phyloP scores from a whole-genome alignment of 208 protist species.

The Trypanosoma platydactyli region DNA sequence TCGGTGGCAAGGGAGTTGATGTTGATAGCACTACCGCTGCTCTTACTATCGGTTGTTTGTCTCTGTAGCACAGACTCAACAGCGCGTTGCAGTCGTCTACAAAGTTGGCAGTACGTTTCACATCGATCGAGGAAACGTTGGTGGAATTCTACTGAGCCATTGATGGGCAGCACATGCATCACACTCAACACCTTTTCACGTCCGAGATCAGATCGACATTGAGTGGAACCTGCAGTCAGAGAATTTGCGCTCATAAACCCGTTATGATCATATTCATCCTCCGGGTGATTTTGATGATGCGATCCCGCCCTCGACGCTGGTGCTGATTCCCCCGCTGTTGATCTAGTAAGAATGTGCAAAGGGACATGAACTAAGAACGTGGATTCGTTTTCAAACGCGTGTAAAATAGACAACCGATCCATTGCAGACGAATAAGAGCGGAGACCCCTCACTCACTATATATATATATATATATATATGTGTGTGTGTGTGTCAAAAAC shows the following conservation, averaged over 20 bases:
- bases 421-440: conserved; percentile 16
- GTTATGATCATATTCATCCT: not conserved
- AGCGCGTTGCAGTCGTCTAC: conserved; percentile 21
- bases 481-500: too few species aligned
- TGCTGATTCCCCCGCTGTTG: not conserved
- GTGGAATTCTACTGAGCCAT: conserved; percentile 28
- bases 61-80: conserved; percentile 27
- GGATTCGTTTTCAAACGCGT: conserved; percentile 28
- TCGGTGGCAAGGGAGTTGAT: conserved; percentile 12
- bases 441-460: conserved; percentile 16
- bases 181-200: conserved; percentile 26
- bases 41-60: not conserved
- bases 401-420: conserved; percentile 25
- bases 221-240: not conserved
- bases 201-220: not conserved
- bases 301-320: too few species aligned
- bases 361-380: conserved; percentile 32
- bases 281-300: too few species aligned
- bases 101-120: conserved; percentile 25
- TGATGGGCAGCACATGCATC: conserved; percentile 26
- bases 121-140: conserved; percentile 15
- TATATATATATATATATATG: too few species aligned
- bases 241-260: conserved; percentile 19
- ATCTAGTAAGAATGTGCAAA: not conserved
- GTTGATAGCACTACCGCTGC: too few species aligned